Conservation (phyloP, 1,139 yeast species). For the Blastobotrys petasosporus region DNA sequence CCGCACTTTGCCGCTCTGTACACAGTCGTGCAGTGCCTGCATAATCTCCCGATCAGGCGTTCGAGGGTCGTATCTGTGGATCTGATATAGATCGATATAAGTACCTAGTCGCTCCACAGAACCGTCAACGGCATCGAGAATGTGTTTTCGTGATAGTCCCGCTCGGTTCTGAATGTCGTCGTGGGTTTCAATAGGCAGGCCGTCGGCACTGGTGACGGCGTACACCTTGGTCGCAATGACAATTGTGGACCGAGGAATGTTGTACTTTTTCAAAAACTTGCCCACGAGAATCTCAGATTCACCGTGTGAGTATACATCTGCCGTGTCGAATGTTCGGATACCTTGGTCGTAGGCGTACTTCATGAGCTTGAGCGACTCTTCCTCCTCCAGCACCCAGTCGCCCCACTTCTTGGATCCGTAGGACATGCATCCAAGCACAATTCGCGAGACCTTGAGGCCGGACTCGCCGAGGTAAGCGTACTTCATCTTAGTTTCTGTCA, state of each 20-base stretch:
- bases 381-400: conserved; percentile 46
- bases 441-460: conserved; percentile 47
- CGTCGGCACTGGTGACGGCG: conserved; percentile 1
- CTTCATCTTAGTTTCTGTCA: conserved; percentile 3
- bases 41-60: conserved; percentile 45
- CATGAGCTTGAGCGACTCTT: conserved; percentile 37
- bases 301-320: conserved; percentile 43
- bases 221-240: conserved; percentile 24
- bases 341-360: conserved; percentile 46
- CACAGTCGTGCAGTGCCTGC: conserved; percentile 48
- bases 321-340: conserved; percentile 47
- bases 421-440: conserved; percentile 54
- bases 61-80: conserved; percentile 51
- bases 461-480: conserved; percentile 37
- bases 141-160: conserved; percentile 46
- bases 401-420: conserved; percentile 45
- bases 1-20: conserved; percentile 43
- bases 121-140: conserved; percentile 45
- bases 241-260: conserved; percentile 40
- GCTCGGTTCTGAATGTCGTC: conserved; percentile 24
- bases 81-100: conserved; percentile 69
- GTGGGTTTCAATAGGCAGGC: background rate
- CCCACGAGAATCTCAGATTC: conserved; percentile 37
- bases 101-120: conserved; percentile 57
- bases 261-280: conserved; percentile 36